Percentiles rank a stretch among this genome's conserved stretches.
phyloP scores from a whole-genome alignment of 2,329 filamentous ascomycete genomes.

The Aschersonia sp. region DNA sequence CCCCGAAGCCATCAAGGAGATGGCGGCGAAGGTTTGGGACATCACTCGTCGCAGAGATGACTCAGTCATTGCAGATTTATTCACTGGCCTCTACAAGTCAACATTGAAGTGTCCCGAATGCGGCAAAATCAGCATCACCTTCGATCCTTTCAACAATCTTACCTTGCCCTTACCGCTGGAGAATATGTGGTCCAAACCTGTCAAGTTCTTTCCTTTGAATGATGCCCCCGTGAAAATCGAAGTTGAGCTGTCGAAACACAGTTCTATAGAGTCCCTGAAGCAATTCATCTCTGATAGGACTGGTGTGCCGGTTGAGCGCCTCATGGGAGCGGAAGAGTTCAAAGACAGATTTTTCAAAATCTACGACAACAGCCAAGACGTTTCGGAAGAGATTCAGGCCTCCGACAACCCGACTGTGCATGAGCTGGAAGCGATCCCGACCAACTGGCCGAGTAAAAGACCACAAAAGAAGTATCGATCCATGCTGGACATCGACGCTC shows the following conservation, averaged over 20 bases:
- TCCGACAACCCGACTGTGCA: slow-evolving; percentile 56
- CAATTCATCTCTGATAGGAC: slow-evolving; percentile 54
- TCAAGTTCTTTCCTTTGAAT: slow-evolving; percentile 67
- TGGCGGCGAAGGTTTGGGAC: slow-evolving; percentile 80
- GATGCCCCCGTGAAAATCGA: slow-evolving; percentile 56
- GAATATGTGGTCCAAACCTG: slow-evolving; percentile 59
- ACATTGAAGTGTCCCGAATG: slow-evolving; percentile 86
- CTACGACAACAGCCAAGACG: slow-evolving; percentile 53
- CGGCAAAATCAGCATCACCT: slow-evolving; percentile 93
- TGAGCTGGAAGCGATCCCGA: slow-evolving; percentile 67
- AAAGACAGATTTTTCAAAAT: slow-evolving; percentile 76
- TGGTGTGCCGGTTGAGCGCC: slow-evolving; percentile 45
- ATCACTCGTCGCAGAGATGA: slow-evolving; percentile 89
- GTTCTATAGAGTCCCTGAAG: slow-evolving; percentile 54
- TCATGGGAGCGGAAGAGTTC: slow-evolving; percentile 78
- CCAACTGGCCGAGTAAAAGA: slow-evolving; percentile 54
- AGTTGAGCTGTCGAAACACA: slow-evolving; percentile 69
- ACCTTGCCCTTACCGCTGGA: slow-evolving; percentile 83
- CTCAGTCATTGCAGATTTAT: slow-evolving; percentile 88
- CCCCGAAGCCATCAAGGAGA: slow-evolving; percentile 61
- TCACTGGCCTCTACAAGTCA: slow-evolving; percentile 97
- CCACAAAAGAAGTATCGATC: slow-evolving; percentile 31
- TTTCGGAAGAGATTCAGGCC: slow-evolving; percentile 56
- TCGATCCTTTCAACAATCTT: slow-evolving; percentile 92
- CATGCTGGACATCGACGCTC: slow-evolving; percentile 32